Evolutionary conservation across 352 stramenopile species (phyloP), one percentile per base, ranked within the genome.

Genomic region (Pythium sp.): DNA sequence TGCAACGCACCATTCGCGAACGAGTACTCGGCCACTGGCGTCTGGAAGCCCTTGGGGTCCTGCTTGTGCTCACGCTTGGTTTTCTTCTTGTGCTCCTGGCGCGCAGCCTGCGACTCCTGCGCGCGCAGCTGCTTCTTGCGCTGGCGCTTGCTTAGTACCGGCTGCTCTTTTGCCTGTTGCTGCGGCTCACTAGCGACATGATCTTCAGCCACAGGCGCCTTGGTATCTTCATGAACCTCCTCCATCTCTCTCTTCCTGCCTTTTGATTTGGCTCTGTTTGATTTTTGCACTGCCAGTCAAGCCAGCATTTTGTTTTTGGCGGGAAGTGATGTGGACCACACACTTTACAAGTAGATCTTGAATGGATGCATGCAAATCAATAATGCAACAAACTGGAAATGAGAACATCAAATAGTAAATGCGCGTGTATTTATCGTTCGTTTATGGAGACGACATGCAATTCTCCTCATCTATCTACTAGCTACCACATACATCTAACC

Each of bases 21-120:
- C 0, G 70, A 79, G 65, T 94, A 92, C 65, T 89, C 82, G 26
- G 82, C 82, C 14, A 64, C 60, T 5, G 76, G 72, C 11, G 76
- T 72, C 12, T 77, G 72, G 54, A 81, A 78, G 47, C 79, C 81
- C 32, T 36, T 15, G 12, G 67, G 69, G 11, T 47, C 55, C 12
- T 66, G 53, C 66, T 86, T 88, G 66, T 75, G 67, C 24, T 86
- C 79, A 20, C 54, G 59, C 60, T 72, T 72, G 20, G 30, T 9
- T 5, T 56, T 64, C 53, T 64, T 67, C 53, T 28, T 34, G 12
- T 51, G 59, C 12, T 43, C 51, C 18, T 71, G 71, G 49, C 78
- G 73, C 28, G 38, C 65, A 15, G 38, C 58, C n/a, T 18, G 26
- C n/a, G 57, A 56, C 32, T 67, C 64, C 41, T 81, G 71, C 8